phyloP scores from a whole-genome alignment of 495 filamentous ascomycete genomes.

The Margaritispora aquatica region DNA sequence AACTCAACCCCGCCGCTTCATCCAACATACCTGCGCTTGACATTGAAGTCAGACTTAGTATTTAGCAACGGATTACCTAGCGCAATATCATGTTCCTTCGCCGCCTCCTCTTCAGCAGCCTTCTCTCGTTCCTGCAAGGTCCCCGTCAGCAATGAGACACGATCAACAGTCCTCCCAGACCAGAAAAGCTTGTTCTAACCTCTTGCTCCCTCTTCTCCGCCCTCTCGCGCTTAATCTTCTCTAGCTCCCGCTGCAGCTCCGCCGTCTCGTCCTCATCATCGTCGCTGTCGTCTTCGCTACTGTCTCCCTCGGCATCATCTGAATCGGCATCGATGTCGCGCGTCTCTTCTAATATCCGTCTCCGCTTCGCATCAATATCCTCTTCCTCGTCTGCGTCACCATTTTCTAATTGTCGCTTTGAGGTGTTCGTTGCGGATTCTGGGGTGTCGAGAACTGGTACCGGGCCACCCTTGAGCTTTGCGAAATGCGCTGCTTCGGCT shows the following conservation, averaged over 20 bases:
- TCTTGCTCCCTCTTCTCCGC: conserved; percentile 81
- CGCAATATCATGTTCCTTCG: conserved; percentile 82
- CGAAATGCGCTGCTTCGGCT: conserved; percentile 82
- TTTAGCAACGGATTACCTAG: conserved; percentile 90
- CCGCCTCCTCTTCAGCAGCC: conserved; percentile 69
- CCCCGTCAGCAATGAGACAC: conserved; percentile 8
- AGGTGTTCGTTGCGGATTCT: conserved; percentile 28
- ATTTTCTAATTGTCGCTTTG: conserved; percentile 63
- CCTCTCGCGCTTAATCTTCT: conserved; percentile 89
- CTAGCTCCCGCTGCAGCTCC: conserved; percentile 83
- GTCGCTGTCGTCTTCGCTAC: conserved; percentile 65
- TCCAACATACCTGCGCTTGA: conserved; percentile 58
- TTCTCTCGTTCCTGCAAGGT: conserved; percentile 60
- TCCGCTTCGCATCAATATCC: conserved; percentile 75
- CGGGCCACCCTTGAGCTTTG: conserved; percentile 66
- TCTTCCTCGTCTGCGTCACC: conserved; percentile 46
- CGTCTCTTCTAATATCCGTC: conserved; percentile 82
- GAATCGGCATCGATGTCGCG: conserved; percentile 89
- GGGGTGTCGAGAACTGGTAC: conserved; percentile 32
- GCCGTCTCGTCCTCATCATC: conserved; percentile 88
- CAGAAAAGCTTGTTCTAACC: conserved; percentile 39
- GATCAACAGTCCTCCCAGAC: background rate
- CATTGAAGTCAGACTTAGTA: conserved; percentile 57
- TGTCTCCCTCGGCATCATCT: conserved; percentile 54
- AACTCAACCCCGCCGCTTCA: conserved; percentile 12